These are phyloP conservation scores for Chrysophaeum taylorii DNA, from an alignment of 352 stramenopile species.

Conservation along the genomic window DNA sequence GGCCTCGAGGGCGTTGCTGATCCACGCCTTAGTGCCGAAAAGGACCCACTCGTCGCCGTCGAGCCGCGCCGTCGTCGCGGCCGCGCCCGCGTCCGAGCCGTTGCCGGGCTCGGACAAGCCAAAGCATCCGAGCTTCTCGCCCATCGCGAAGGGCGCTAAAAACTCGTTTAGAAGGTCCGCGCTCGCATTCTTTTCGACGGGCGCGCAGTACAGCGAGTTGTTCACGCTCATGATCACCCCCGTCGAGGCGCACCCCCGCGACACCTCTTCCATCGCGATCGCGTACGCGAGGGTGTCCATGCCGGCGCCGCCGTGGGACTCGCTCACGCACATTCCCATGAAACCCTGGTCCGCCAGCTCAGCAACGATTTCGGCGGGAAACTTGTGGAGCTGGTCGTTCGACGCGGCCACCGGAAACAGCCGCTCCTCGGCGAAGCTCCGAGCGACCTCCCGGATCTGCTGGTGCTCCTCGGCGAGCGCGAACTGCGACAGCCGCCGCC, in stretches of 20 bases:
- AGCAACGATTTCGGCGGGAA: conserved; percentile 56
- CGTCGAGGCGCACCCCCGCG: conserved; percentile 80
- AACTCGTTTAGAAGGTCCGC: conserved; percentile 73
- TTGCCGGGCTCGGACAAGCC: conserved; percentile 80
- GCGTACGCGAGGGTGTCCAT: conserved; percentile 90
- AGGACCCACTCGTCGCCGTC: conserved; percentile 77
- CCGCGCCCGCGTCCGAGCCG: conserved; percentile 80
- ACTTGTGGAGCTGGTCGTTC: conserved; percentile 73
- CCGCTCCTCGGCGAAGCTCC: conserved; percentile 85
- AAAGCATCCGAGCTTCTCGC: conserved; percentile 84
- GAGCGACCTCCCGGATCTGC: conserved; percentile 92
- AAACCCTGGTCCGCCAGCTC: conserved; percentile 67
- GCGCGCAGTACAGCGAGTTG: conserved; percentile 86
- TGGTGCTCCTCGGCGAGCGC: conserved; percentile 78
- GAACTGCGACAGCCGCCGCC: too few species aligned
- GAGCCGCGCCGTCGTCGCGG: conserved; percentile 73
- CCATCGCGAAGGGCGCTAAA: conserved; percentile 71
- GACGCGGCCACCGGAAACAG: conserved; percentile 71
- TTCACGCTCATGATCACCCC: conserved; percentile 92
- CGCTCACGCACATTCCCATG: conserved; percentile 81
- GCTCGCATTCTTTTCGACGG: conserved; percentile 76
- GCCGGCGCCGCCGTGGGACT: conserved; percentile 72
- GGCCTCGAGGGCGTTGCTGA: conserved; percentile 85
- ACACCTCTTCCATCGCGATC: conserved; percentile 96
- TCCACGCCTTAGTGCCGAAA: conserved; percentile 93